Conservation (phyloP, 768 basidiomycete genomes). For the Candolleomyces aberdarensis region DNA sequence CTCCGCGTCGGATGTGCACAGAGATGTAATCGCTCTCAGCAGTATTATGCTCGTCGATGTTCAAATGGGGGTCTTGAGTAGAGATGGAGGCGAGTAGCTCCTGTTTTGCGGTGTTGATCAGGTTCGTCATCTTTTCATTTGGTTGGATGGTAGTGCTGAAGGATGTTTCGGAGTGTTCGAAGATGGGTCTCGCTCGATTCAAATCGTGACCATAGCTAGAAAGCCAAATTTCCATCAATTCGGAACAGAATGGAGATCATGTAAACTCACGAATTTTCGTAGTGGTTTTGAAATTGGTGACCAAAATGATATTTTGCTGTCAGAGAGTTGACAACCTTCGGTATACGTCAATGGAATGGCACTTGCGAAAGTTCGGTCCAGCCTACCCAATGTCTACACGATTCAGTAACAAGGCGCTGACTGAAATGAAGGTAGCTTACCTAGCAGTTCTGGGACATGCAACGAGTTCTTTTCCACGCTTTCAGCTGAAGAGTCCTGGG, state of each 20-base stretch:
- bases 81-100: conserved; percentile 34
- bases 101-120: conserved; percentile 49
- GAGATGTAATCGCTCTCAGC: conserved; percentile 38
- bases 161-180: conserved; percentile 41
- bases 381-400: conserved; percentile 63
- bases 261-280: conserved; percentile 57
- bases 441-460: conserved; percentile 70
- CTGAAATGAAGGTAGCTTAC: conserved; percentile 30
- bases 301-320: conserved; percentile 67
- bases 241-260: not conserved
- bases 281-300: conserved; percentile 51
- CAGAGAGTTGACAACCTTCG: conserved; percentile 57
- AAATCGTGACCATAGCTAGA: conserved; percentile 51
- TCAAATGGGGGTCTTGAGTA: conserved; percentile 9
- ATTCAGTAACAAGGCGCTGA: conserved; percentile 1
- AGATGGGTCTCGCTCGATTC: conserved; percentile 57
- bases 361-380: conserved; percentile 1
- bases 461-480: conserved; percentile 48
- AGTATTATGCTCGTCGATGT: conserved; percentile 6
- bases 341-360: not conserved
- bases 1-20: conserved; percentile 65
- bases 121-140: conserved; percentile 37
- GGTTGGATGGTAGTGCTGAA: conserved; percentile 53
- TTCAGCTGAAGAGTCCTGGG: conserved; percentile 2
- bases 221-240: not conserved